phyloP scores from a whole-genome alignment of 345 rosid species.

The Euphorbia lathyris region DNA sequence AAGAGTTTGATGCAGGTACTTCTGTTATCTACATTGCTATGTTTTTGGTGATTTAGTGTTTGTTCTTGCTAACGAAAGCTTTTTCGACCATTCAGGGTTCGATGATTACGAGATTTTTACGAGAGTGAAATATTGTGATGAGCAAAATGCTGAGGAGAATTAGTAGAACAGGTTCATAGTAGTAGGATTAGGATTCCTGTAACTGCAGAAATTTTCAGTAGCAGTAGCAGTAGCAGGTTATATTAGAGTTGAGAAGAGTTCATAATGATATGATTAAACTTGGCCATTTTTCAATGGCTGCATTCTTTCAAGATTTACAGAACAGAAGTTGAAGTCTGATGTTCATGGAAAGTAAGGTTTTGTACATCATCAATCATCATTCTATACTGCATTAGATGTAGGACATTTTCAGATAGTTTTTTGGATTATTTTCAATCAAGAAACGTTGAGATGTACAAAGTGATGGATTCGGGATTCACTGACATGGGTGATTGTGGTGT shows the following conservation, averaged over 20 bases:
- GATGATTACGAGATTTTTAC: constrained; percentile 27
- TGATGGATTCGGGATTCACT: no score
- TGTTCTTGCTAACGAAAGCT: constrained; percentile 7
- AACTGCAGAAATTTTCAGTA: background rate
- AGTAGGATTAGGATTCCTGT: background rate
- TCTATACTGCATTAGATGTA: no score
- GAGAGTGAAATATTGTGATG: constrained; percentile 35
- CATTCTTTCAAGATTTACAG: background rate
- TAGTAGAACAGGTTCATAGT: constrained; percentile 2
- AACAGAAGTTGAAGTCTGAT: background rate
- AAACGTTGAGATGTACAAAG: background rate
- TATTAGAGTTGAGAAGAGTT: background rate
- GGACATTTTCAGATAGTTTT: no score
- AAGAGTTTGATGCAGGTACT: constrained; percentile 26
- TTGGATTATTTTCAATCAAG: no score
- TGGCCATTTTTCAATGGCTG: background rate
- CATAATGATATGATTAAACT: background rate
- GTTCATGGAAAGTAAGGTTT: background rate
- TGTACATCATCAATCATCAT: no score
- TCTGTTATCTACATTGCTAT: background rate
- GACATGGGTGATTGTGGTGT: no score
- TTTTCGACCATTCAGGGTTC: constrained; percentile 11
- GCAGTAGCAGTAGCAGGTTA: background rate
- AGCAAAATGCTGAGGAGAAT: constrained; percentile 30
- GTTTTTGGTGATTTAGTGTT: background rate